Base-by-base conservation (phyloP, 2,329 filamentous ascomycete genomes). In the Monosporascus ibericus region DNA sequence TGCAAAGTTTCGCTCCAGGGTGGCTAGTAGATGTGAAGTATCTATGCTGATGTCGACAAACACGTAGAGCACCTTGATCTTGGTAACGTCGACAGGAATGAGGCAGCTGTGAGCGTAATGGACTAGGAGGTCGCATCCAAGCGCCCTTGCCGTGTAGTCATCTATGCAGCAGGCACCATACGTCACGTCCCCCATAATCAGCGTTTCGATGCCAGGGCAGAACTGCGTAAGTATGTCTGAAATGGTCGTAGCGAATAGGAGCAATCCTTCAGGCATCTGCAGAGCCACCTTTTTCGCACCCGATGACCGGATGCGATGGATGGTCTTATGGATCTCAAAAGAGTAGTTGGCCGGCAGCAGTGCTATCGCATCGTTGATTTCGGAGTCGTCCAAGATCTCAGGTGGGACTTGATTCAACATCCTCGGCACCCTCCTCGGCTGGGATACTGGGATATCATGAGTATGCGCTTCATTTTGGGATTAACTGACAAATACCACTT, bases 111-210 rank as follows among this genome's bases (percentile, higher is more conserved):
- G 94, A 1, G 94, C 94, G 67, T 99, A 99, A 73, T 99, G 94
- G 1, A 99, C 89, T 9, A 99, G 78, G 6, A 99, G 76, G 63
- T 99, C 94, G 68, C 94, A 99, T 2, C 91, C 94, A 22, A 99
- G 80, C 1, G 95, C 94, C 44, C 92, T 80, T 1, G 94, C 95
- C 0, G 94, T 99, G 72, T 95, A 99, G 72, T 99, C 94, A 68
- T 99, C 94, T 63, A 99, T 96, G 67, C 94, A 99, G 75, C 94
- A 99, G 22, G 94, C 94, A 57, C 94, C 94, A 69, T 99, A 99
- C 1, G 94, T 99, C 44, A 99, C 94, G 68, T 99, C 94, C 55
- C 94, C 94, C 94, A 99, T 99, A 69, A 99, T 99, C 50, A 97
- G 78, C 2, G 92, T 97, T 68, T 95, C 90, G 40, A 88, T 87